These are phyloP conservation scores for Puccinia horiana DNA, from an alignment of 1,284 basidiomycete species.

Conservation along the genomic window DNA sequence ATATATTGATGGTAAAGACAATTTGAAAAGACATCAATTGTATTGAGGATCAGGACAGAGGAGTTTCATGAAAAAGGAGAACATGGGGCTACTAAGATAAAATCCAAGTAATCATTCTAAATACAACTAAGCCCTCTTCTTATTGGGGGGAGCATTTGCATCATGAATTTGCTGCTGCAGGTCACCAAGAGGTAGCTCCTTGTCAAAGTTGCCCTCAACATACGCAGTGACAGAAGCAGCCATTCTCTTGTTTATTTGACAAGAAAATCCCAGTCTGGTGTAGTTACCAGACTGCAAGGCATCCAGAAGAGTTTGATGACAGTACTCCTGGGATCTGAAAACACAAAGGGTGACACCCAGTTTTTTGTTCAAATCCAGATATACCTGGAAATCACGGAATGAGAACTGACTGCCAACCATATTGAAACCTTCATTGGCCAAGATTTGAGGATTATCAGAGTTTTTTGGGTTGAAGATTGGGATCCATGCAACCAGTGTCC, in stretches of 20 bases:
- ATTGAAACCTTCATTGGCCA: background rate
- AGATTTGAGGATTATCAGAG: background rate
- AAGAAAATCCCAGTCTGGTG: background rate
- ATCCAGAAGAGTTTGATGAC: background rate
- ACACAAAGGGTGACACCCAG: conserved; percentile 4
- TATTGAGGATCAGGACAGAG: too few relatives aligned
- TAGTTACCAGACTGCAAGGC: background rate
- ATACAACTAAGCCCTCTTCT: background rate
- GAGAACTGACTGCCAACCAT: too few relatives aligned
- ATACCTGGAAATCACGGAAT: background rate
- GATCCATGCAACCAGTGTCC: background rate
- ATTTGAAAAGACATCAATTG: too few relatives aligned
- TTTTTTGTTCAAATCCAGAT: background rate
- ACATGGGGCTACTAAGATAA: background rate
- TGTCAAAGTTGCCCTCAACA: background rate
- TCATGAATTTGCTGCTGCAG: background rate
- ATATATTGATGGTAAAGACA: too few relatives aligned
- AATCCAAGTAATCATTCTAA: background rate
- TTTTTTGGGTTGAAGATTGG: background rate
- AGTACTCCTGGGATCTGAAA: background rate
- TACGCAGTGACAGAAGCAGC: background rate
- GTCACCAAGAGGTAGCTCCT: background rate
- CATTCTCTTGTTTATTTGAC: conserved; percentile 11
- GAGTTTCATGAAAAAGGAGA: background rate
- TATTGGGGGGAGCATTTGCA: conserved; percentile 3